Percentiles rank a stretch among this genome's conserved stretches.
Conservation (phyloP, 495 filamentous ascomycete genomes). For the Glutinoglossum americanum region DNA sequence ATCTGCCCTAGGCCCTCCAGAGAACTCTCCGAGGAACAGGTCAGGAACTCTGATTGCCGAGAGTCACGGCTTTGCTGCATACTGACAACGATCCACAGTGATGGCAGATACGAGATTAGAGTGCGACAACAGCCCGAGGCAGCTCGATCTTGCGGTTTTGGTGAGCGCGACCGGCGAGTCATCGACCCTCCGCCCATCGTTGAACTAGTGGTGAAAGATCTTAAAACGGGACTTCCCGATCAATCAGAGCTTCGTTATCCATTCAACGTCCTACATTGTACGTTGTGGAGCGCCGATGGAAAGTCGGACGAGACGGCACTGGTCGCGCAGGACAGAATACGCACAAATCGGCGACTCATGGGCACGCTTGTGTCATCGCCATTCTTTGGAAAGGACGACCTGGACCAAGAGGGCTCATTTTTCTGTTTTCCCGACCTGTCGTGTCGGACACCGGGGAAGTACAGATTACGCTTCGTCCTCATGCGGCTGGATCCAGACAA, state of each 20-base stretch:
- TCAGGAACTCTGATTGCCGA: background rate
- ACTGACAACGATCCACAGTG: background rate
- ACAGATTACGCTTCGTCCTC: conserved; percentile 67
- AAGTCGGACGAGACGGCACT: conserved; percentile 34
- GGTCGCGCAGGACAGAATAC: conserved; percentile 16
- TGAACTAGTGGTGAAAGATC: conserved; percentile 55
- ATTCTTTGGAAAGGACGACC: conserved; percentile 45
- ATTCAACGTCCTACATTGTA: conserved; percentile 70
- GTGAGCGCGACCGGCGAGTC: conserved; percentile 77
- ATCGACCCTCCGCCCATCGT: conserved; percentile 93
- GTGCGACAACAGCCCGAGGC: conserved; percentile 82
- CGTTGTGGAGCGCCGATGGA: conserved; percentile 40
- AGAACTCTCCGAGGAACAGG: background rate
- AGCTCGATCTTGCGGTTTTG: conserved; percentile 82
- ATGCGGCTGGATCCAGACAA: conserved; percentile 46
- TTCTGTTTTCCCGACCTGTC: conserved; percentile 93
- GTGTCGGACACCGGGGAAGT: conserved; percentile 66
- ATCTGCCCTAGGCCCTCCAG: background rate
- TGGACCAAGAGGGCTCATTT: conserved; percentile 53
- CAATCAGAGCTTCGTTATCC: conserved; percentile 43
- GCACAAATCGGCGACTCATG: conserved; percentile 43
- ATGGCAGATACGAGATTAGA: conserved; percentile 22
- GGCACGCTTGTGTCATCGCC: conserved; percentile 57
- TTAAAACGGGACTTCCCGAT: conserved; percentile 29
- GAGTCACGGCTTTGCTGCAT: background rate